Percentiles rank a stretch among this genome's conserved stretches.
phyloP scores from a whole-genome alignment of 2,329 filamentous ascomycete species.

The Pseudopyricularia javanii region DNA sequence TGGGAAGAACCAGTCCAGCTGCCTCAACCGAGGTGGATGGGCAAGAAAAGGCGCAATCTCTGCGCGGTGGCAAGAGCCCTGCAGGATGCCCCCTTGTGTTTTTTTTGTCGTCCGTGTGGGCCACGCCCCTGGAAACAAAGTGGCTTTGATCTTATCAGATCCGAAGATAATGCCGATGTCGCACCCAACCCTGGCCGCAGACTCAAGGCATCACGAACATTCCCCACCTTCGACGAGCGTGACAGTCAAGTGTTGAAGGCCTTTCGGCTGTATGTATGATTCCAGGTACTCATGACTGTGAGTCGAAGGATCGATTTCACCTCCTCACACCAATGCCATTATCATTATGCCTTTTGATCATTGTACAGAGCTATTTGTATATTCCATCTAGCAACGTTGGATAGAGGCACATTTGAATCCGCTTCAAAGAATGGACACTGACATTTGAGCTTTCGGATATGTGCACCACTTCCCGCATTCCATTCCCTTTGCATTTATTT shows the following conservation, averaged over 20 bases:
- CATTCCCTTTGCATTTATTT: not conserved
- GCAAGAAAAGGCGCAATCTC: not conserved
- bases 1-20: not conserved
- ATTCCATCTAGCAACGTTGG: no score
- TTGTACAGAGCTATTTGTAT: no score
- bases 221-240: not conserved
- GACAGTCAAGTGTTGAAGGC: no score
- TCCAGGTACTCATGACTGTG: no score
- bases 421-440: no score
- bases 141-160: conserved; percentile 37
- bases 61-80: not conserved
- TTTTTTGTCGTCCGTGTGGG: not conserved
- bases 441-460: no score
- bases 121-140: conserved; percentile 8
- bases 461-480: not conserved
- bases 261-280: no score
- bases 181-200: conserved; percentile 8
- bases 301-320: no score
- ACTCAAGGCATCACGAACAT: not conserved
- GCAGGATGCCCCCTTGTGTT: not conserved
- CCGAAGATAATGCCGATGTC: conserved; percentile 37
- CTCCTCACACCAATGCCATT: no score
- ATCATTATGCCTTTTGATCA: no score
- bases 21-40: not conserved
- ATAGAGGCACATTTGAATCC: no score